Conservation (phyloP, 768 basidiomycete genomes). For the Trametes cingulata region DNA sequence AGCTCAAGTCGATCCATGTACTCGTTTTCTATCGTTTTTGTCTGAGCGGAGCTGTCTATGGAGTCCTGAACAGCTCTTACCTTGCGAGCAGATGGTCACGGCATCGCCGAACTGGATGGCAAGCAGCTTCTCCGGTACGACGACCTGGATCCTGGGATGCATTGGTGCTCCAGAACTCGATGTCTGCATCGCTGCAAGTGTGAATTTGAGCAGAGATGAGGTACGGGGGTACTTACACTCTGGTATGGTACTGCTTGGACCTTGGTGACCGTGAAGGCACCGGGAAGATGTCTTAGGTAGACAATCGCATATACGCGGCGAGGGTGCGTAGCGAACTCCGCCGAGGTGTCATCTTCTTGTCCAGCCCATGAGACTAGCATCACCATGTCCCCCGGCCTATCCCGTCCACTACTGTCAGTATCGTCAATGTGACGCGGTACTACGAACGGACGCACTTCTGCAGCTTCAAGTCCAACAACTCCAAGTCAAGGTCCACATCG, state of each 20-base stretch:
- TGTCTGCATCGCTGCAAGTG: conserved; percentile 42
- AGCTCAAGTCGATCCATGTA: conserved; percentile 74
- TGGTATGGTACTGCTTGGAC: conserved; percentile 72
- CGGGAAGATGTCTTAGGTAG: conserved; percentile 45
- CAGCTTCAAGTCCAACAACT: conserved; percentile 68
- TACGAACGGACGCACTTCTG: conserved; percentile 45
- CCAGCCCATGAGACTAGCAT: conserved; percentile 71
- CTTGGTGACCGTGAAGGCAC: conserved; percentile 46
- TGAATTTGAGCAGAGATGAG: not conserved
- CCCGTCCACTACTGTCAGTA: conserved; percentile 2
- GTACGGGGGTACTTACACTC: conserved; percentile 48
- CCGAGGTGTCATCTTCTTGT: conserved; percentile 43
- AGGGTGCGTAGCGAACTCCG: conserved; percentile 44
- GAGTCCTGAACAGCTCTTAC: conserved; percentile 34
- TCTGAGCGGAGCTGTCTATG: not conserved
- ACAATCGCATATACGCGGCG: conserved; percentile 67
- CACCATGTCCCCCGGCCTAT: conserved; percentile 53
- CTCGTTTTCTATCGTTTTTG: conserved; percentile 51
- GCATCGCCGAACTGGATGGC: conserved; percentile 77
- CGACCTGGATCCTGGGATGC: conserved; percentile 65
- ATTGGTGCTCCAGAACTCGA: conserved; percentile 67
- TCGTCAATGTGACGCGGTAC: not conserved
- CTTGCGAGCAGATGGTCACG: conserved; percentile 67
- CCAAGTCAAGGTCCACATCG: conserved; percentile 61
- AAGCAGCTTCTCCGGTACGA: conserved; percentile 58